Conservation (phyloP, 2,329 filamentous ascomycete genomes). For the Pseudophaeomoniella oleicola region DNA sequence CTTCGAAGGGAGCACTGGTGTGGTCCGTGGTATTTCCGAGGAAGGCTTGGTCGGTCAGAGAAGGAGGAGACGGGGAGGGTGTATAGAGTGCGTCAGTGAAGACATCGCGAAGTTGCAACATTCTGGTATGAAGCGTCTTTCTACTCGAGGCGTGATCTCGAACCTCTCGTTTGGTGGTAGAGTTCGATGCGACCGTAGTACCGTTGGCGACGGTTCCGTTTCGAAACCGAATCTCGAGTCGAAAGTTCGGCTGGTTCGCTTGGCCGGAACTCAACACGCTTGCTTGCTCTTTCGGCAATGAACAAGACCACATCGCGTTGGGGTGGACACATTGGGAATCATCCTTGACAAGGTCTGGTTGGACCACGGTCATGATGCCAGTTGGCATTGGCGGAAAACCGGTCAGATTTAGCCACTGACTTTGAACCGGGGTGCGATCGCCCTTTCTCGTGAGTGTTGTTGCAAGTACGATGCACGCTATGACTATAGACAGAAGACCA, state of each 20-base stretch:
- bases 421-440: constrained; percentile 27
- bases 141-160: constrained; percentile 19
- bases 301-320: constrained; percentile 71
- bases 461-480: constrained; percentile 37
- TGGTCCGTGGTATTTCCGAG: constrained; percentile 75
- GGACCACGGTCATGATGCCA: constrained; percentile 64
- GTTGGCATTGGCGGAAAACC: constrained; percentile 77
- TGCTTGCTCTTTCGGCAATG: constrained; percentile 65
- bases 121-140: constrained; percentile 12
- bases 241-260: constrained; percentile 60
- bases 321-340: constrained; percentile 57
- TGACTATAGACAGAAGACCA: constrained; percentile 27
- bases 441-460: constrained; percentile 38
- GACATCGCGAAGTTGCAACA: no score
- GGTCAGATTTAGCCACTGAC: constrained; percentile 69
- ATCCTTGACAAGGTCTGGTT: constrained; percentile 50
- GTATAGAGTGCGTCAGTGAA: constrained; percentile 22
- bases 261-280: constrained; percentile 46
- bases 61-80: constrained; percentile 32
- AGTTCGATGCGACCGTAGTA: constrained; percentile 37
- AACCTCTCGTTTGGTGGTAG: constrained; percentile 15
- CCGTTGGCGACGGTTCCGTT: constrained; percentile 44
- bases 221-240: constrained; percentile 55
- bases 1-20: constrained; percentile 54
- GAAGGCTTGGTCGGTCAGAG: constrained; percentile 58